Evolutionary conservation across 106 monocot genomes (phyloP).

Genomic region (Posidonia australis): DNA sequence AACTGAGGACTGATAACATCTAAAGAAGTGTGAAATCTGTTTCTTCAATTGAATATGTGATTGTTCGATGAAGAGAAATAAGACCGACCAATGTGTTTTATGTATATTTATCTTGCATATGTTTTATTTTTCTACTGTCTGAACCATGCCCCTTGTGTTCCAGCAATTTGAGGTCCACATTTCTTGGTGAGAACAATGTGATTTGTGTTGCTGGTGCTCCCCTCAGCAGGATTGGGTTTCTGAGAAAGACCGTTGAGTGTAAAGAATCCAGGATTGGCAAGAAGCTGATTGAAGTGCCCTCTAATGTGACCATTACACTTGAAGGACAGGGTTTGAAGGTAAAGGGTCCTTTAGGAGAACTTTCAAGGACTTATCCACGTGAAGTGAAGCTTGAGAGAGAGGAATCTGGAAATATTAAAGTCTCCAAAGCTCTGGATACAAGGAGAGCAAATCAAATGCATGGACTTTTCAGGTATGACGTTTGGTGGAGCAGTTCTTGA

Average conservation of each 20-base stretch:
- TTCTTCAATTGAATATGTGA: no score
- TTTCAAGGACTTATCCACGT: conserved; percentile 58
- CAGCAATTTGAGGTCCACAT: conserved; percentile 59
- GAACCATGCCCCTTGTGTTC: neutral
- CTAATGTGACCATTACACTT: conserved; percentile 53
- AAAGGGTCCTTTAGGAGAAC: conserved; percentile 85
- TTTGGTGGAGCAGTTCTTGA: neutral
- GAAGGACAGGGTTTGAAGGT: conserved; percentile 76
- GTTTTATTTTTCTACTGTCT: no score
- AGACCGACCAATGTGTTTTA: no score
- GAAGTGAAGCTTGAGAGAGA: conserved; percentile 56
- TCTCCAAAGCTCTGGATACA: conserved; percentile 74
- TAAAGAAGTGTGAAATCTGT: no score
- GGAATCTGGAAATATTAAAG: conserved; percentile 60
- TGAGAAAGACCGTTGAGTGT: conserved; percentile 54
- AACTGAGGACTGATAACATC: no score
- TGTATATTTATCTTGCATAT: no score
- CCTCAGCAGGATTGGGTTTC: conserved; percentile 22
- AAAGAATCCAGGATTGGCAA: conserved; percentile 96
- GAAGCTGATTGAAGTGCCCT: conserved; percentile 71
- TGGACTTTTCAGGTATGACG: conserved; percentile 76
- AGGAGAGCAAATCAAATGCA: conserved; percentile 88
- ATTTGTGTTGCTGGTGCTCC: conserved; percentile 21
- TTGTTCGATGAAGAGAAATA: no score
- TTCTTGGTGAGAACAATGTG: conserved; percentile 48